Percentiles rank a stretch among this genome's conserved stretches.
These are phyloP conservation scores for Cladosporium phlei DNA, from an alignment of 2,329 filamentous ascomycete species.

Conservation along the genomic window DNA sequence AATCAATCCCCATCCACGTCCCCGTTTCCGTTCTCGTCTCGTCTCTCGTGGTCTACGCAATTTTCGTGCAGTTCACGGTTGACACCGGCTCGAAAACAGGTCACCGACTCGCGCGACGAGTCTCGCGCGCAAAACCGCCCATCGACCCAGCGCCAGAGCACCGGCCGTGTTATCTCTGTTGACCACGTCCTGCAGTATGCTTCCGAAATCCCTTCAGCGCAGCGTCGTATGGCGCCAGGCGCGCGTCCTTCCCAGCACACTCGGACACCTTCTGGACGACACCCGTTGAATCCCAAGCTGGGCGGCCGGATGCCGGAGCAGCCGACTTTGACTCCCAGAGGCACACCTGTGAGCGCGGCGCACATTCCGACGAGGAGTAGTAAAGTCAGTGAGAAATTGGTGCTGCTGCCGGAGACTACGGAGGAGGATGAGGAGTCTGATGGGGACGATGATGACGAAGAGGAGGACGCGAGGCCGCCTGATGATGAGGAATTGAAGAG, in stretches of 20 bases:
- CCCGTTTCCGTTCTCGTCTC: conserved; percentile 1
- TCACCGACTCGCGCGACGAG: conserved; percentile 21
- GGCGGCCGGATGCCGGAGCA: conserved; percentile 20
- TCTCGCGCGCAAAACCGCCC: conserved; percentile 17
- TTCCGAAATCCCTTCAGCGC: conserved; percentile 90
- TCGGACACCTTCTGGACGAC: conserved; percentile 45
- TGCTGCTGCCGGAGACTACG: conserved; percentile 78
- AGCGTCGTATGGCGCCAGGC: conserved; percentile 68
- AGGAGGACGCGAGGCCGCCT: conserved; percentile 56
- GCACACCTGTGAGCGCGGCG: conserved; percentile 39
- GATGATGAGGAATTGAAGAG: conserved; percentile 64
- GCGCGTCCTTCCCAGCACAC: conserved; percentile 45
- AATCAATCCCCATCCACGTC: neutral
- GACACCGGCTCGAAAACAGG: conserved; percentile 16
- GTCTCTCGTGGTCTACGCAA: conserved; percentile 4
- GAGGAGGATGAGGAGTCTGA: conserved; percentile 52
- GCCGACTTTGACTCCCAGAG: conserved; percentile 18
- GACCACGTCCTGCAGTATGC: conserved; percentile 93
- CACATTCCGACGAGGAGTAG: conserved; percentile 79
- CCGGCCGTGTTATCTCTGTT: conserved; percentile 71
- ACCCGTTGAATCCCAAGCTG: conserved; percentile 52
- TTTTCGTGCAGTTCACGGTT: conserved; percentile 3
- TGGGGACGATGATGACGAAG: conserved; percentile 48
- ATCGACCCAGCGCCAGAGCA: conserved; percentile 31
- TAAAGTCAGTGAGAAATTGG: conserved; percentile 95